phyloP scores from a whole-genome alignment of 2,329 filamentous ascomycete genomes.

The Monilinia aucupariae region DNA sequence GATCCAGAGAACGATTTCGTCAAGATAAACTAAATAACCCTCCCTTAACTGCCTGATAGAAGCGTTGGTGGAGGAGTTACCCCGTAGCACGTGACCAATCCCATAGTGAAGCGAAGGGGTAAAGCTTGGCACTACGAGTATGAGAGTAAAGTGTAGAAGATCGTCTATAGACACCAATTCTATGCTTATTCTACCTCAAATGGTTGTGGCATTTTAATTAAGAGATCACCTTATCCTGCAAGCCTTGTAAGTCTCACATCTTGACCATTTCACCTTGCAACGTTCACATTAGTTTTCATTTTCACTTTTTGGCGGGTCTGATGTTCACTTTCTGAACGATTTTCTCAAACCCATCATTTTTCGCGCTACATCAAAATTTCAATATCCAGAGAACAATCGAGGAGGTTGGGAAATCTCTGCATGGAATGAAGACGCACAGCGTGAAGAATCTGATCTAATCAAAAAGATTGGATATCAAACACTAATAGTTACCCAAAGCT shows the following conservation, averaged over 20 bases:
- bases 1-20: neutral
- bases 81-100: neutral
- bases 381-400: neutral
- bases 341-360: neutral
- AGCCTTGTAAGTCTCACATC: accelerated
- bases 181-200: accelerated
- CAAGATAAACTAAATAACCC: neutral
- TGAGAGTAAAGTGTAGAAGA: neutral
- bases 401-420: neutral
- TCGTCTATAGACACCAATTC: neutral
- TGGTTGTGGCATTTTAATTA: accelerated
- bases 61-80: neutral
- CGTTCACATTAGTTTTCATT: neutral
- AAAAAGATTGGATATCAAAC: neutral
- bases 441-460: accelerated
- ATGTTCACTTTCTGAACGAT: neutral
- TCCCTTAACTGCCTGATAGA: no score
- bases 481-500: neutral
- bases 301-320: neutral
- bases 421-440: neutral
- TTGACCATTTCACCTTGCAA: neutral
- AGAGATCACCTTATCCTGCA: neutral
- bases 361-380: neutral
- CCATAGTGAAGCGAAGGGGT: neutral
- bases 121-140: slow-evolving; percentile 8